Percentiles rank a stretch among this genome's conserved stretches.
These are phyloP conservation scores for Coelastrella sp. DNA, from an alignment of 139 green algal genomes.

Conservation along the genomic window DNA sequence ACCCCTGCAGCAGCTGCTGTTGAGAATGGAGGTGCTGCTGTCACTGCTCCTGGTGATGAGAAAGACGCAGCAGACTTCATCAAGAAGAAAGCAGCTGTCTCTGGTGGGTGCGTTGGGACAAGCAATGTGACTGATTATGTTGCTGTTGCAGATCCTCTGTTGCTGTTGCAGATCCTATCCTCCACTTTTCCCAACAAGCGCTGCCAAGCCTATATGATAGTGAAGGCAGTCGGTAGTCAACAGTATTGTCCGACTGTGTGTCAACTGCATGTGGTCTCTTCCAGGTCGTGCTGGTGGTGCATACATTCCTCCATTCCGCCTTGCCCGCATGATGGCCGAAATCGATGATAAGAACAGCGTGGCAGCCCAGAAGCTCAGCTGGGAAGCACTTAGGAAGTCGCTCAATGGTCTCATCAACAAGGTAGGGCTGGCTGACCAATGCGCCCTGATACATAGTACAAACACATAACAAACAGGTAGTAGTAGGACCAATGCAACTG, in stretches of 20 bases:
- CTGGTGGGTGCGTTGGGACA: background rate
- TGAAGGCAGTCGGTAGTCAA: background rate
- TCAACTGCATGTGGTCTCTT: background rate
- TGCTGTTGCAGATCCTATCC: background rate
- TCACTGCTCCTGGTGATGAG: background rate
- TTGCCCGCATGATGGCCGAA: constrained; percentile 94
- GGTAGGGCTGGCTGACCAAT: constrained; percentile 10
- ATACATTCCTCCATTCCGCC: constrained; percentile 98
- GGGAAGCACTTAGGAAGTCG: constrained; percentile 87
- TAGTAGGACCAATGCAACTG: no score
- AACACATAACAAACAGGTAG: no score
- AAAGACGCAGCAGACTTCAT: constrained; percentile 25
- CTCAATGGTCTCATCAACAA: constrained; percentile 99
- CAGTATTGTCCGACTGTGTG: background rate
- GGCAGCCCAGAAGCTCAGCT: constrained; percentile 93
- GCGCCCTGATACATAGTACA: no score
- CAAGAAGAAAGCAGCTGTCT: constrained; percentile 26
- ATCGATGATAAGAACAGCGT: constrained; percentile 69
- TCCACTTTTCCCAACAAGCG: background rate
- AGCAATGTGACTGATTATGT: background rate
- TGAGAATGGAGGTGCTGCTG: background rate
- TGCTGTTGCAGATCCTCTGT: background rate
- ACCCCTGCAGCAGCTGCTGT: background rate
- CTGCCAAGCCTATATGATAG: background rate
- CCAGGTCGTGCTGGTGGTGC: constrained; percentile 84